These are phyloP conservation scores for Mortierella sp. DNA, from an alignment of 371 early-diverging fungal genomes.

Conservation along the genomic window DNA sequence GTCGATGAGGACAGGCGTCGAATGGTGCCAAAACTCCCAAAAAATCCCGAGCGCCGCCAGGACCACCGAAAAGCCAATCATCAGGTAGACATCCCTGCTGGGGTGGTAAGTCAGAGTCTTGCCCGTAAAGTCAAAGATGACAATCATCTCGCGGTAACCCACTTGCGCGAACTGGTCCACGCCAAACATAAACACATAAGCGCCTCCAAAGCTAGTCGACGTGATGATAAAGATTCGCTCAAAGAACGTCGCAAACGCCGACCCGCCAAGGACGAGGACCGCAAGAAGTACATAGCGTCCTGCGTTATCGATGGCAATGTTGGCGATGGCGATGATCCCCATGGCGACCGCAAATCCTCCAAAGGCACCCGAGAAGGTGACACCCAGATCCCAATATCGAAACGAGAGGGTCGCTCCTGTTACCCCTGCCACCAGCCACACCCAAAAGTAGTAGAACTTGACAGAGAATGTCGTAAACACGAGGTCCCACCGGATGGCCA, in stretches of 20 bases:
- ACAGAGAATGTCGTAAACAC: constrained; percentile 42
- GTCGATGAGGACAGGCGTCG: constrained; percentile 34
- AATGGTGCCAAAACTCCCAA: constrained; percentile 57
- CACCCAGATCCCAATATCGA: constrained; percentile 55
- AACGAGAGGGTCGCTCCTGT: constrained; percentile 42
- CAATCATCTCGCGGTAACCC: constrained; percentile 59
- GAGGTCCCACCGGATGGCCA: constrained; percentile 52
- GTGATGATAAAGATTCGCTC: constrained; percentile 47
- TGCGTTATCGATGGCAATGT: constrained; percentile 29
- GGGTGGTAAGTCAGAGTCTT: constrained; percentile 51
- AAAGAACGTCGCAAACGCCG: constrained; percentile 47
- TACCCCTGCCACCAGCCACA: constrained; percentile 41
- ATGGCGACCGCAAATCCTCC: constrained; percentile 55
- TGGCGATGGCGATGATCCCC: constrained; percentile 51
- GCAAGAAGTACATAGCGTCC: constrained; percentile 47
- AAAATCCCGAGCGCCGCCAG: constrained; percentile 35
- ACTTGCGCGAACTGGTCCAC: constrained; percentile 56
- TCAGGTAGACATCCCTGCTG: constrained; percentile 36
- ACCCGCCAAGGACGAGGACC: constrained; percentile 30
- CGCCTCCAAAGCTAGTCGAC: constrained; percentile 53
- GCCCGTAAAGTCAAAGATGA: constrained; percentile 56
- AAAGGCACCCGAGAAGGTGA: constrained; percentile 48
- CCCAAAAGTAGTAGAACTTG: constrained; percentile 42
- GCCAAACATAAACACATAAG: constrained; percentile 56
- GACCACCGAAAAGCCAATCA: constrained; percentile 36